Percentiles rank a stretch among this genome's conserved stretches.
Evolutionary conservation across 192 early-diverging fungal genomes (phyloP).

Genomic region (Rhizoclosmatium sp.): DNA sequence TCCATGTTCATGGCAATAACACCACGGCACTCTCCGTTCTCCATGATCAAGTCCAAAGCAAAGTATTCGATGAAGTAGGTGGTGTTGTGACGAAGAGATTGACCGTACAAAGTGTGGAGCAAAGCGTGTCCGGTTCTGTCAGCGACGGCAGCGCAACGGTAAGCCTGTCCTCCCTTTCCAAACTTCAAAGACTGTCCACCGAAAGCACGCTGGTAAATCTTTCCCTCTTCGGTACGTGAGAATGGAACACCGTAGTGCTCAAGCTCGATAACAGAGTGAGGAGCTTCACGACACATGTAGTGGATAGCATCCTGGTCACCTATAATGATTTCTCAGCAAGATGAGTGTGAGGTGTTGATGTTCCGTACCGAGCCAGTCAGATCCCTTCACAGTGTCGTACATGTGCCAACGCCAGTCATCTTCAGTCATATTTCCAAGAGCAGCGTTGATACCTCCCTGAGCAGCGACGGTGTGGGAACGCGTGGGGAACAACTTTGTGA

Average conservation of each 20-base stretch:
- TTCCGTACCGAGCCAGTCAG: slow-evolving; percentile 90
- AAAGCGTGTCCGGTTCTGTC: slow-evolving; percentile 98
- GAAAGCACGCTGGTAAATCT: slow-evolving; percentile 99
- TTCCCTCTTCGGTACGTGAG: slow-evolving; percentile 95
- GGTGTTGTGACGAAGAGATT: slow-evolving; percentile 94
- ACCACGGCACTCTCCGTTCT: slow-evolving; percentile 96
- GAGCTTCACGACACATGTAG: slow-evolving; percentile 99
- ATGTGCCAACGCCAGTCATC: slow-evolving; percentile 99
- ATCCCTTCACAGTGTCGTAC: slow-evolving; percentile 99
- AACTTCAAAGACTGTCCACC: slow-evolving; percentile 96
- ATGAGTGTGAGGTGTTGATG: neutral
- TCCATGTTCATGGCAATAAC: slow-evolving; percentile 97
- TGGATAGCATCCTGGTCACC: slow-evolving; percentile 99
- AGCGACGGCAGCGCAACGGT: slow-evolving; percentile 96
- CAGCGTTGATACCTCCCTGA: slow-evolving; percentile 99
- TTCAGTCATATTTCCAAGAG: slow-evolving; percentile 98
- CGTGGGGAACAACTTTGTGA: slow-evolving; percentile 98
- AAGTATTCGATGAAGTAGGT: slow-evolving; percentile 99
- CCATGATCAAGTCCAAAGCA: slow-evolving; percentile 98
- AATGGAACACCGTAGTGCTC: slow-evolving; percentile 99
- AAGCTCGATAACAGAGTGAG: slow-evolving; percentile 92
- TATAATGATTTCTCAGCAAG: slow-evolving; percentile 18
- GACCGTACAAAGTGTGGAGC: slow-evolving; percentile 97
- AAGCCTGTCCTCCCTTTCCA: slow-evolving; percentile 97
- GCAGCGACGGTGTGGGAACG: slow-evolving; percentile 99